Evolutionary conservation across 164 flowering plant genomes (phyloP).

Genomic region (Santalum album): DNA sequence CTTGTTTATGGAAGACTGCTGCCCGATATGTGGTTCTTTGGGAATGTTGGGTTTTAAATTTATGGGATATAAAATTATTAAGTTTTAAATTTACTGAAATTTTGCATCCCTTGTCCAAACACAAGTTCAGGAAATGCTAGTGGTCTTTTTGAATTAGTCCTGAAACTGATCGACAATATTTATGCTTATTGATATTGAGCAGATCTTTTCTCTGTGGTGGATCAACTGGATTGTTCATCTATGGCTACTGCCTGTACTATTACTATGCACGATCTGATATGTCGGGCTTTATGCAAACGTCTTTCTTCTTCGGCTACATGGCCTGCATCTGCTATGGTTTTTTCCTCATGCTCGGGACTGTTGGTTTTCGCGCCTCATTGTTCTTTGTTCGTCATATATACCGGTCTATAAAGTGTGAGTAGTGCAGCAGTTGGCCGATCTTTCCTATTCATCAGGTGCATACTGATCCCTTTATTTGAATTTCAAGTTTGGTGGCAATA

Average conservation of each 20-base stretch:
- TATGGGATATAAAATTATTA: too few species aligned
- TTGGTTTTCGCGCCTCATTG: background rate
- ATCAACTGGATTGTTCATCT: conserved; percentile 27
- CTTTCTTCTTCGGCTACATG: conserved; percentile 2
- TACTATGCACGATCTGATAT: conserved; percentile 28
- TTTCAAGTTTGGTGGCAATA: background rate
- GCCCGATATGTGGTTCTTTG: too few species aligned
- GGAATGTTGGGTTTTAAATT: too few species aligned
- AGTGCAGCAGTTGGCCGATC: background rate
- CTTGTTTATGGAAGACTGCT: too few species aligned
- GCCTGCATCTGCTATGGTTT: conserved; percentile 5
- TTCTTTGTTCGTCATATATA: conserved; percentile 1
- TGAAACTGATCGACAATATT: too few species aligned
- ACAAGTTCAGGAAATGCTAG: too few species aligned
- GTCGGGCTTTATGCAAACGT: conserved; percentile 20
- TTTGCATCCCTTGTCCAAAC: too few species aligned
- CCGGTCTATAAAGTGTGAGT: conserved; percentile 6
- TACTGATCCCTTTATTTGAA: background rate
- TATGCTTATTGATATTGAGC: background rate
- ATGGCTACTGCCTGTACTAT: conserved; percentile 26
- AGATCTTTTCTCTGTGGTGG: conserved; percentile 33
- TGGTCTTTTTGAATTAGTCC: too few species aligned
- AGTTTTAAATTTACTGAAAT: too few species aligned
- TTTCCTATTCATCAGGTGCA: background rate
- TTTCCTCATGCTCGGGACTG: conserved; percentile 5